Evolutionary conservation across 176 grass and related monocot species (phyloP).

Genomic region (Juncus effusus): DNA sequence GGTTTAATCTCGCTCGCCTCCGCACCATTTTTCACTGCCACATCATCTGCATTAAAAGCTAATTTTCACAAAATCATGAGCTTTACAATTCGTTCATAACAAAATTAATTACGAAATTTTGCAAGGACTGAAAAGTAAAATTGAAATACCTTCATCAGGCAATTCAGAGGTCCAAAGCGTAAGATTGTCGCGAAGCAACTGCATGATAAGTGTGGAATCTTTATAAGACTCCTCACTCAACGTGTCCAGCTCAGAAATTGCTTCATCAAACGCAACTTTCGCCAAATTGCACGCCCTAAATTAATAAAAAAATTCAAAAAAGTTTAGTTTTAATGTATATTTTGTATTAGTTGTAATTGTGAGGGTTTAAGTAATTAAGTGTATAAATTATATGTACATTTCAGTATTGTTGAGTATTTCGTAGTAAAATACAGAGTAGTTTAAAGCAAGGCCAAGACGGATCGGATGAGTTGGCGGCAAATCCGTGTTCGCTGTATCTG

Average conservation of each 20-base stretch:
- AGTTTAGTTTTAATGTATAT: not conserved
- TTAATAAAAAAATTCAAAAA: constrained; percentile 3
- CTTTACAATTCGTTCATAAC: not conserved
- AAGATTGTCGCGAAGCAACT: constrained; percentile 24
- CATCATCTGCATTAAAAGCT: too few relatives aligned
- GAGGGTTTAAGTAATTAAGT: constrained; percentile 1
- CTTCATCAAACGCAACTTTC: not conserved
- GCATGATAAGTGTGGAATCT: constrained; percentile 3
- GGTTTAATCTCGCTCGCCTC: too few relatives aligned
- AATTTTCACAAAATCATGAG: too few relatives aligned
- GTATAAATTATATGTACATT: not conserved
- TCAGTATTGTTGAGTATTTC: not conserved
- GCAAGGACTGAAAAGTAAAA: constrained; percentile 8
- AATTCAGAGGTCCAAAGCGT: not conserved
- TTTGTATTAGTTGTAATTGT: constrained; percentile 1
- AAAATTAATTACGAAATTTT: not conserved
- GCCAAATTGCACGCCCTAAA: not conserved
- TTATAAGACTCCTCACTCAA: constrained; percentile 14
- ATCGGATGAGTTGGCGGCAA: not conserved
- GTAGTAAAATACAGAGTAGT: constrained; percentile 7
- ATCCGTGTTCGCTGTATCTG: not conserved
- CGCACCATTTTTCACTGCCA: too few relatives aligned
- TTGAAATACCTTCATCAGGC: constrained; percentile 2
- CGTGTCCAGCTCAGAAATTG: not conserved
- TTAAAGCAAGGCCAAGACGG: constrained; percentile 8